These are phyloP conservation scores for Wickerhamiella sorbophila DNA, from an alignment of 805 yeast genomes.

Conservation along the genomic window DNA sequence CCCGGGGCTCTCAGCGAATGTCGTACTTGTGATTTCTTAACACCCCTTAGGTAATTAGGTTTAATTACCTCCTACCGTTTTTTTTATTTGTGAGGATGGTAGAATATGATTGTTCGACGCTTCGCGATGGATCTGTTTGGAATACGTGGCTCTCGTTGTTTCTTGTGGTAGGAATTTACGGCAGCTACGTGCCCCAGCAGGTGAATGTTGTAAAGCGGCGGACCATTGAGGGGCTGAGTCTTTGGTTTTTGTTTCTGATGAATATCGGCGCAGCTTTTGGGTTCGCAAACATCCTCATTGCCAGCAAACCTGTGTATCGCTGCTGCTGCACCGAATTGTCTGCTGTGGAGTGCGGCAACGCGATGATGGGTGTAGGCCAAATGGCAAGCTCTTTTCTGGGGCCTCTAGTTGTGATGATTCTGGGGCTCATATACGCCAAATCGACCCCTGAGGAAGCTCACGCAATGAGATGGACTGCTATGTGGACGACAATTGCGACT, in stretches of 20 bases:
- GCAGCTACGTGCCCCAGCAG: conserved; percentile 69
- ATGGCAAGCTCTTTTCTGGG: conserved; percentile 15
- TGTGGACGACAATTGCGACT: background rate
- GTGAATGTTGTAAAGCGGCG: conserved; percentile 39
- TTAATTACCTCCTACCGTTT: background rate
- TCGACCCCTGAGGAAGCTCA: conserved; percentile 20
- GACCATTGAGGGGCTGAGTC: conserved; percentile 68
- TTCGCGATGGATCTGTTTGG: conserved; percentile 13
- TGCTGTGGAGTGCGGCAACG: conserved; percentile 16
- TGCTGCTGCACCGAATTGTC: conserved; percentile 36
- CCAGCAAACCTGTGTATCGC: conserved; percentile 42
- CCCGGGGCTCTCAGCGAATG: background rate
- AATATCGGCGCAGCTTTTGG: conserved; percentile 53
- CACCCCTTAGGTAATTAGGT: background rate
- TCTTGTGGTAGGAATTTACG: conserved; percentile 51
- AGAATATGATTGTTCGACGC: conserved; percentile 12
- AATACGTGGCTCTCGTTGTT: conserved; percentile 37
- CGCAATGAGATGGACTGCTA: conserved; percentile 3
- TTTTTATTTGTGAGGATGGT: background rate
- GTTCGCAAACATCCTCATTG: conserved; percentile 49
- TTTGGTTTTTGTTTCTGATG: conserved; percentile 51
- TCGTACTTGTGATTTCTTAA: background rate
- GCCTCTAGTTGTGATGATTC: conserved; percentile 15
- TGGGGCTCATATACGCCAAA: conserved; percentile 17
- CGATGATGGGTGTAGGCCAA: conserved; percentile 19